Evolutionary conservation across 805 yeast genomes (phyloP).

Genomic region (Wickerhamiella azymoides): DNA sequence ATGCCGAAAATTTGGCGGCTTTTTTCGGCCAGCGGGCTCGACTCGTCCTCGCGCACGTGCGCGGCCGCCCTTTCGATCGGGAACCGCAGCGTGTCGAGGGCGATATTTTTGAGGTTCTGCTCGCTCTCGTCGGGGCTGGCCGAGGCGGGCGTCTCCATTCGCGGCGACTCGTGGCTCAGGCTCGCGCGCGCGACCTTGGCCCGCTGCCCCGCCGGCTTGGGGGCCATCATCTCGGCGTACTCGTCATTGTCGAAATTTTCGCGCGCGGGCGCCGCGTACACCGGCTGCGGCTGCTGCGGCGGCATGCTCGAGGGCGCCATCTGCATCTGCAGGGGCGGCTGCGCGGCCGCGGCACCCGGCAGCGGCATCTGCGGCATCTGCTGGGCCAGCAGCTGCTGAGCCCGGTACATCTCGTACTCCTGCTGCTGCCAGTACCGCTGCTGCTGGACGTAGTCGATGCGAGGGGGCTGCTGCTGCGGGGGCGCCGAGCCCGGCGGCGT

Average conservation of each 20-base stretch:
- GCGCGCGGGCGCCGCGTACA: not conserved
- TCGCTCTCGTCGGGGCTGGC: conserved; percentile 6
- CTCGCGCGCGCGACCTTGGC: not conserved
- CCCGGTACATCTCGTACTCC: conserved; percentile 4
- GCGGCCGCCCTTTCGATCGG: conserved; percentile 13
- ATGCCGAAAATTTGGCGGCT: conserved; percentile 59
- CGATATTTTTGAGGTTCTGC: conserved; percentile 11
- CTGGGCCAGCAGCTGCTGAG: not conserved
- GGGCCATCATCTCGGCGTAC: not conserved
- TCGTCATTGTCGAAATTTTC: not conserved
- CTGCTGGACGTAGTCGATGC: not conserved
- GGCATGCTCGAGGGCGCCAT: not conserved
- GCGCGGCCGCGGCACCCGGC: not conserved
- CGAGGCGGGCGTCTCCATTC: not conserved
- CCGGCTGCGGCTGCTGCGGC: not conserved
- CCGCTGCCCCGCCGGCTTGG: not conserved
- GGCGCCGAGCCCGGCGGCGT: too few relatives aligned
- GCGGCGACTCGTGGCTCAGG: conserved; percentile 3
- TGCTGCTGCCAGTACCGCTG: conserved; percentile 8
- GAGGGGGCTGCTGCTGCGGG: not conserved
- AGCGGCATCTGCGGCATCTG: conserved; percentile 1
- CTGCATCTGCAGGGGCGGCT: not conserved
- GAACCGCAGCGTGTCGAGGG: conserved; percentile 11
- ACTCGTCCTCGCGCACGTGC: conserved; percentile 11
- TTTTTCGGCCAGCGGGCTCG: conserved; percentile 20